Evolutionary conservation across 257 asterid genomes (phyloP).

Genomic region (Dorcoceras hygrometricum): DNA sequence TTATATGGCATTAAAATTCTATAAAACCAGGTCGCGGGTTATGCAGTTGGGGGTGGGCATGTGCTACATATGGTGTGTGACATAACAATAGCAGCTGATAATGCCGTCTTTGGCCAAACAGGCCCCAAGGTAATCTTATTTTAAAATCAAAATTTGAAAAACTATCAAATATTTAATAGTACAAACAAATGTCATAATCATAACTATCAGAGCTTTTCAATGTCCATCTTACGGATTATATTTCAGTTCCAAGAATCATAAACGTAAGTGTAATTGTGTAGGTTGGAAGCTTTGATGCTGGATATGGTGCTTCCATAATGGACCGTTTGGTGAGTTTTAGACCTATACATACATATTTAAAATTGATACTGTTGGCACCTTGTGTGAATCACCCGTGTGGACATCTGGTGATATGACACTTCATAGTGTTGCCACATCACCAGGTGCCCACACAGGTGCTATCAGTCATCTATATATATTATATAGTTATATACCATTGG

Average conservation of each 20-base stretch:
- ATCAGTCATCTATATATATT: too few species aligned
- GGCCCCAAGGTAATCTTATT: slow-evolving; percentile 73
- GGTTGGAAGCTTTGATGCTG: slow-evolving; percentile 99
- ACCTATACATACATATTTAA: neutral
- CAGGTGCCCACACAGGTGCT: too few species aligned
- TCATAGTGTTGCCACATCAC: too few species aligned
- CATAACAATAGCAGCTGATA: slow-evolving; percentile 86
- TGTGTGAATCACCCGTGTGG: too few species aligned
- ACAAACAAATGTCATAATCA: neutral
- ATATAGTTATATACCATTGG: too few species aligned
- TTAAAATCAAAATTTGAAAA: neutral
- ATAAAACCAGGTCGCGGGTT: slow-evolving; percentile 61
- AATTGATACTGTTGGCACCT: neutral
- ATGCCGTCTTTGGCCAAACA: slow-evolving; percentile 88
- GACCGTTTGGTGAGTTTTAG: slow-evolving; percentile 50
- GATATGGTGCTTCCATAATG: slow-evolving; percentile 54
- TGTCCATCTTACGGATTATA: neutral
- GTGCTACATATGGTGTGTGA: neutral
- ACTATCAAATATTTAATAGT: neutral
- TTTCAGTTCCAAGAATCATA: neutral
- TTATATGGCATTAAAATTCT: neutral
- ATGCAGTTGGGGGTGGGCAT: too few species aligned
- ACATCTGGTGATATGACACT: too few species aligned
- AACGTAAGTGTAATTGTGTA: slow-evolving; percentile 20
- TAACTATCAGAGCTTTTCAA: neutral